Evolutionary conservation across 2,329 filamentous ascomycete species (phyloP), one percentile per base, ranked within the genome.

Genomic region (Ophiocordyceps camponoti-floridani): DNA sequence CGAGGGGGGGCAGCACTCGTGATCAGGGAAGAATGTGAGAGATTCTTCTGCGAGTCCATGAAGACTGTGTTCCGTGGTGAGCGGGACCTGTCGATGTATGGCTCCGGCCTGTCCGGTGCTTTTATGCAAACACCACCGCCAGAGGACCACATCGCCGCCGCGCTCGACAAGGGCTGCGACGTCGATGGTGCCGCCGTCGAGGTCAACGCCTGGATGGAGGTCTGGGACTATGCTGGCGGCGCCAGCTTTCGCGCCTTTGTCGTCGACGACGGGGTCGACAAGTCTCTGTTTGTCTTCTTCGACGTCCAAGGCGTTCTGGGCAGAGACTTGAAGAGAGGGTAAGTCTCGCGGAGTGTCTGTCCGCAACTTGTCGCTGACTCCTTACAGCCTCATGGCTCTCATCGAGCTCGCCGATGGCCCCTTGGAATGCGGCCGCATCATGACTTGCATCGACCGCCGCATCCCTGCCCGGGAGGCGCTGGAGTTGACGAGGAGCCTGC

Each of bases 11-110:
- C 87, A 81, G 79, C 85, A 83, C 79, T 84, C 69, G 80, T 81
- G 72, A 94, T 94, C 75, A 87, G 83, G 84, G 87, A 83, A 87
- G 87, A 94, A 85, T 94, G 88, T 94, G 88, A 94, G 87, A 95
- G 88, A 75, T 89, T 94, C 82, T 94, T 94, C 78, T 94, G 88
- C 71, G 86, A 89, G 82, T 82, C 80, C 75, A 84, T 94, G 79
- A 83, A 77, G 70, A 71, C 80, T 71, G 82, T 84, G 72, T 94
- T 95, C 79, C 84, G 82, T 75, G 88, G 85, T 94, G 87, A 93
- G 86, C 79, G 82, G 83, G 79, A 79, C 68, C 65, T 69, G 73
- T 75, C 67, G 64, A 68, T 69, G 71, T 73, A 79, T 77, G 82
- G 77, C 82, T 89, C 84, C 77, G 77, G 82, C 77, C 81, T 82